Base-by-base conservation (phyloP, 305 asterid species). In the Solanum hybrid region DNA sequence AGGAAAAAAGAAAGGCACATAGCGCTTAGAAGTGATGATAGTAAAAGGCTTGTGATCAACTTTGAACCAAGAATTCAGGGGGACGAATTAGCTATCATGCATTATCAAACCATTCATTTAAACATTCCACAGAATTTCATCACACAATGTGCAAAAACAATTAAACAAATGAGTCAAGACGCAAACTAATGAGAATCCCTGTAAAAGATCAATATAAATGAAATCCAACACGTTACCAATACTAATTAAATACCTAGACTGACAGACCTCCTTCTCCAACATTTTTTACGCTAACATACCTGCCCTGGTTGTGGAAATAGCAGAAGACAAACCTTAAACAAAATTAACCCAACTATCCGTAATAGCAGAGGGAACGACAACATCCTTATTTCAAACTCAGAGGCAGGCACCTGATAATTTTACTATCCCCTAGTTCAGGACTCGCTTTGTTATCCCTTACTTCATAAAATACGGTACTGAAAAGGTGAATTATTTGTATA, bases 241-340 rank as follows among this genome's bases (percentile, higher is more conserved):
- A 33, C 34, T 33, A 33, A 81, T 6, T 13, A 8, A 38, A 77
- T 91, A 93, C 95, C 95, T 92, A 73, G 34, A 33, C 34, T 33
- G 98, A 94, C 90, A 94, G 89, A 90, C 94, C 94, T 32, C 99
- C 34, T 33, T 33, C 34, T 33, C 34, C 99, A 97, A 84, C 70
- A 92, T 34, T 34, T 90, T 95, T 97, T 14, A 96, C 92, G 76
- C 96, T 93, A 88, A 98, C 98, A 90, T 96, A 98, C 88, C 97
- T 95, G 92, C 98, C 98, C 90, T 97, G 99, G 92, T 94, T 97
- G 93, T 86, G 90, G 79, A 77, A 41, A 88, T 65, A 37, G 70
- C 32, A 77, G 70, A 83, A 79, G 17, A 4, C 37, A 33, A 31
- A 34, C 17, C 22, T 39, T 89, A 88, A 89, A 90, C 38, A 32